Evolutionary conservation across 2,329 filamentous ascomycete genomes (phyloP), one percentile per base, ranked within the genome.

Genomic region (Zelopaecilomyces penicillatus): DNA sequence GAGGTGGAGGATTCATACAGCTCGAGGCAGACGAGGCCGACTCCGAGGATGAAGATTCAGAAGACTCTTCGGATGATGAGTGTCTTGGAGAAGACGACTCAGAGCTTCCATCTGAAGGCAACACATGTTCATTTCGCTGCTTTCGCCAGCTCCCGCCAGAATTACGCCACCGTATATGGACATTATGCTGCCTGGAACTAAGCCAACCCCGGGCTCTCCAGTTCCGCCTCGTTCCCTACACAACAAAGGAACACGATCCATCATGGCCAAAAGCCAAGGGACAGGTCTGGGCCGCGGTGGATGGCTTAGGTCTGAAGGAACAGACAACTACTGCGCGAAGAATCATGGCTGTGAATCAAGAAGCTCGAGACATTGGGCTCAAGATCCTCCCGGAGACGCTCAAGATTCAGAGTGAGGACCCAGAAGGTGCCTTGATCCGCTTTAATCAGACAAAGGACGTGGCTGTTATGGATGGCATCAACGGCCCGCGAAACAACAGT

Each of bases 321-420:
- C 57, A 59, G n/a, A 68, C 63, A 1, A 46, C 44, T 19, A 40
- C 50, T 2, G 42, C 60, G 2, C 59, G 64, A 6, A 45, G 50
- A 4, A 48, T 69, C 10, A 50, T 67, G 30, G 58, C 64, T 2
- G 55, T 63, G 6, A 56, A 65, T 33, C 51, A 55, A 6, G 65
- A 68, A 48, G 64, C 63, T n/a, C 65, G 66, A 28, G 50, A 45
- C 10, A 44, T 66, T 4, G 65, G 56, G 4, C 46, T 57, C 34
- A 54, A 51, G 6, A 50, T 45, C 3, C 62, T 60, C 7, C 66
- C 66, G 0, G 51, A 69, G 27, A 48, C 56, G 9, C 48, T 68
- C 26, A 40, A 31, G 29, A 54, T 69, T 1, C 52, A 60, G 4
- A 41, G 37, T 10, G 50, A 44, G 4, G 48, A 47, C 0, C 46